These are phyloP conservation scores for Xanthoparmelia taractica DNA, from an alignment of 495 filamentous ascomycete species.

Conservation along the genomic window DNA sequence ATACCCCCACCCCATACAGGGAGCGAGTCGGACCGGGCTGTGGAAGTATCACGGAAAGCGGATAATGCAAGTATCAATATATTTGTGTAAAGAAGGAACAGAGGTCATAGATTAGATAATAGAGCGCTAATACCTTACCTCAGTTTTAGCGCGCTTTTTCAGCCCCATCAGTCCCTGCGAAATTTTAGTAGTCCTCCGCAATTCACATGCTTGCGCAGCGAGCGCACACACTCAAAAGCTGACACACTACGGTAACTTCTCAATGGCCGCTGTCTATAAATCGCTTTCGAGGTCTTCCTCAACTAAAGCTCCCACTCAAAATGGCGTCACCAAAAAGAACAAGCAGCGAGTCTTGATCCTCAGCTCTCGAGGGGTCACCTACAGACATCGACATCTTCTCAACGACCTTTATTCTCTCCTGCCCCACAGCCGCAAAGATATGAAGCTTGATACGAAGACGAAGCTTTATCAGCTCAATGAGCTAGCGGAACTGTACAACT, in stretches of 20 bases:
- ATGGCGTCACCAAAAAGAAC: conserved; percentile 44
- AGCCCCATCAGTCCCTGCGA: not conserved
- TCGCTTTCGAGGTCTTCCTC: conserved; percentile 57
- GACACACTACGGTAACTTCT: not conserved
- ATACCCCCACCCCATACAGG: too few species aligned
- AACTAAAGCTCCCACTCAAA: conserved; percentile 22
- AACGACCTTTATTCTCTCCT: conserved; percentile 83
- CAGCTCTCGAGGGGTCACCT: conserved; percentile 81
- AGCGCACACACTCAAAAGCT: not conserved
- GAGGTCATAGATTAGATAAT: not conserved
- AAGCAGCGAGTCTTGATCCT: conserved; percentile 83
- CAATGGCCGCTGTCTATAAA: conserved; percentile 93
- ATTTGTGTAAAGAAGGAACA: too few species aligned
- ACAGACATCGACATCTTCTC: conserved; percentile 86
- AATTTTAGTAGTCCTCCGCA: not conserved
- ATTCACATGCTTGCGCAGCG: not conserved
- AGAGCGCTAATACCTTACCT: not conserved
- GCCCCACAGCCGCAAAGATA: conserved; percentile 87
- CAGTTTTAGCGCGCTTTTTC: not conserved
- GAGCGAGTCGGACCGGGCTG: too few species aligned
- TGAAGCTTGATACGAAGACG: conserved; percentile 92
- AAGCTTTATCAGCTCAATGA: conserved; percentile 85
- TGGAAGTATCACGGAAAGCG: too few species aligned
- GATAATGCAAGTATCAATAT: too few species aligned
- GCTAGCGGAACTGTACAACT: conserved; percentile 94